These are phyloP conservation scores for Sporothrix brunneoviolacea DNA, from an alignment of 2,329 filamentous ascomycete species.

Conservation along the genomic window DNA sequence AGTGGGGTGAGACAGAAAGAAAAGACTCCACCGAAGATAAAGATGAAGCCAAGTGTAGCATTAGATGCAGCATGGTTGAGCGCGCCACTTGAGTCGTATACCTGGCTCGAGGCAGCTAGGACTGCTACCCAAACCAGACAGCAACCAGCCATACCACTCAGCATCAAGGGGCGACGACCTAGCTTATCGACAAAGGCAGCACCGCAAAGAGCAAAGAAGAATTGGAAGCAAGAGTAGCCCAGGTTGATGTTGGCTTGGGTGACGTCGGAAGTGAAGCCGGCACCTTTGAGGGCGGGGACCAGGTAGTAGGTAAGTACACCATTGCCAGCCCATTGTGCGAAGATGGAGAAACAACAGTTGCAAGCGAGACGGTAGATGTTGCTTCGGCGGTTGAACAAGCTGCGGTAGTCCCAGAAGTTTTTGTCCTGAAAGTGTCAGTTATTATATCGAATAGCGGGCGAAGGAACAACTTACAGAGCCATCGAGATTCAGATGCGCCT, in stretches of 20 bases:
- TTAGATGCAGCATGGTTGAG: constrained; percentile 1
- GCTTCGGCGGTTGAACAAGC: not conserved
- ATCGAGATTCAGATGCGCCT: not conserved
- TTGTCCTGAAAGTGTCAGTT: not conserved
- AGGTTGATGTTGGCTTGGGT: constrained; percentile 2
- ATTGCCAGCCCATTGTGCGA: not conserved
- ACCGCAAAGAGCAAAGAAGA: constrained; percentile 1
- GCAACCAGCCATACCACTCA: not conserved
- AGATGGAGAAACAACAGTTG: constrained; percentile 1
- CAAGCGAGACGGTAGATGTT: constrained; percentile 4
- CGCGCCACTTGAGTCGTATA: not conserved
- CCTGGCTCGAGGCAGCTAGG: not conserved
- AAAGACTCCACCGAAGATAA: not conserved
- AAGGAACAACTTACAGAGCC: not conserved
- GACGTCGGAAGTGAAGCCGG: constrained; percentile 1
- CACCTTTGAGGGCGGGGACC: not conserved
- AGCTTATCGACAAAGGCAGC: not conserved
- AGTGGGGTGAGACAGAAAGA: constrained; percentile 1
- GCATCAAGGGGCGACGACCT: not conserved
- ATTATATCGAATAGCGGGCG: not conserved
- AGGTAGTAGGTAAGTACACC: not conserved
- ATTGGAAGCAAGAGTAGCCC: constrained; percentile 1
- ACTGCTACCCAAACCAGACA: constrained; percentile 2
- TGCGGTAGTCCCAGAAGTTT: not conserved
- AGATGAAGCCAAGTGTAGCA: not conserved